Base-by-base conservation (phyloP, 768 basidiomycete genomes). In the Trametes maxima region DNA sequence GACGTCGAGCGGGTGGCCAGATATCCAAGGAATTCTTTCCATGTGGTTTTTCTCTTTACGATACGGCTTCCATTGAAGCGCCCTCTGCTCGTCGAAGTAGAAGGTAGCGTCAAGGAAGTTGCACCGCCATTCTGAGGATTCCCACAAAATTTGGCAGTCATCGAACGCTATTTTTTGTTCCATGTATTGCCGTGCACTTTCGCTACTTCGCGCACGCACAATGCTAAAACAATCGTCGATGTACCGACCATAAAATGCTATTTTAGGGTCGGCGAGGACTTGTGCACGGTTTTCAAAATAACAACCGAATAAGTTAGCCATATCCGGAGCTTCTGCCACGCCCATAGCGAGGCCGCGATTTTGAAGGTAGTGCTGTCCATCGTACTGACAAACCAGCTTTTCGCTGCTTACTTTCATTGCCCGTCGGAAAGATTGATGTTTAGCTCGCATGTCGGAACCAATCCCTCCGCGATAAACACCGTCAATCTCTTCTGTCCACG, bases 161-260 rank as follows among this genome's bases (percentile, higher is more conserved):
- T 64, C 66, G 45, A 60, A 68, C 13, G n/a, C n/a, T n/a, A n/a
- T n/a, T n/a, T n/a, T n/a, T 48, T 22, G 1, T 62, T 48, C 39
- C 51, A 40, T n/a, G n/a, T n/a, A n/a, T n/a, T n/a, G 22, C 19
- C 10, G 11, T 7, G 59, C 63, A 21, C 49, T 43, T 10, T 51
- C 46, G 2, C 14, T 53, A 45, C 35, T 63, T 25, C 45, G 24
- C 17, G 52, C 52, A 17, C 21, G 11, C 17, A 60, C 52, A 40
- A 60, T 54, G 22, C 25, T 24, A n/a, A 74, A 47, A 35, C 66
- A 67, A 49, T 76, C 74, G 59, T 76, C 74, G 62, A 76, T 76
- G 54, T 73, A 77, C 22, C 45, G 45, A 22, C 72, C 70, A 54
- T 75, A 76, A 44, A 71, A 75, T 4, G 57, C 51, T 13, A 72